Evolutionary conservation across 495 filamentous ascomycete genomes (phyloP), one percentile per base, ranked within the genome.

Genomic region (Lichenothelia convexa): DNA sequence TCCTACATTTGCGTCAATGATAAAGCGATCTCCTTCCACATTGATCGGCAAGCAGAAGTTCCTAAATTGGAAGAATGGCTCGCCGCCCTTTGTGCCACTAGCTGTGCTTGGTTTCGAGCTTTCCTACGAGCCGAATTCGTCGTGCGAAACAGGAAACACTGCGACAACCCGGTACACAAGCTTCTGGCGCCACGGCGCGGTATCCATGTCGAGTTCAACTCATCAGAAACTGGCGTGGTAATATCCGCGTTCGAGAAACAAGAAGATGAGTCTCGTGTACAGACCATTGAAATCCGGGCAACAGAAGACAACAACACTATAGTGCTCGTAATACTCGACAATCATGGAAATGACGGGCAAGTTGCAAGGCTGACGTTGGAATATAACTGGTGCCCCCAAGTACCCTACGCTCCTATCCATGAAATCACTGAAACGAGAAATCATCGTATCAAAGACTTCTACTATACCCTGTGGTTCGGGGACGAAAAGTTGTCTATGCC

Each of bases 361-460:
- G 64, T 97, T 62, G 75, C 84, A 12, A 70, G 83, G 12, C 57
- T 97, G 38, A 75, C 79, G 6, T 70, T 97, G 39, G 66, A 71
- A 39, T 94, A 93, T 62, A 81, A 70, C 1, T 97, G 95, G 52
- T 79, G 80, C 48, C 91, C 89, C 0, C 85, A 93, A 56, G 74
- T 79, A 24, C 91, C 91, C 20, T 95, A 91, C 51, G 87, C 89
- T 12, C 89, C 89, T 5, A 91, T 97, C 45, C 74, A 77, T 33
- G 89, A 97, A 54, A 75, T 95, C 34, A 95, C 94, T 85, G 69
- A 85, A 35, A 76, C 65, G 39, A 80, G 89, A 52, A 95, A 95
- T 48, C 82, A 93, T 48, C 74, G 81, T 34, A 93, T 97, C 66
- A 94, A 93, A 61, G 74, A 89, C 57, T 97, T 95, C 55, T 97